A percentile compares a stretch with the other conserved stretches of the same genome.
Conservation (phyloP, 441 rosid species). For the Melastoma candidum region DNA sequence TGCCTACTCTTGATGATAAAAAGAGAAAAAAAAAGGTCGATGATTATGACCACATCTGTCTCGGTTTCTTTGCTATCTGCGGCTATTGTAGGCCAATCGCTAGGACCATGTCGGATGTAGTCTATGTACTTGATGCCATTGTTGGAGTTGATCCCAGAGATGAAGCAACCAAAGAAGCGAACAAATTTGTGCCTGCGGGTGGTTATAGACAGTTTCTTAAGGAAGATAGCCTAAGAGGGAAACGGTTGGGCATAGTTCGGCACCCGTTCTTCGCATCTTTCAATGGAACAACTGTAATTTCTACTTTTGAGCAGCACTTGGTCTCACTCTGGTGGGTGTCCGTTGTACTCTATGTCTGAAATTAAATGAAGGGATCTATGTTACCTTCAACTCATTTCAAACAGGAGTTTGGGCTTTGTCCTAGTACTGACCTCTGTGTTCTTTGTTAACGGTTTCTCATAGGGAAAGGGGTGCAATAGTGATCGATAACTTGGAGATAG, state of each 20-base stretch:
- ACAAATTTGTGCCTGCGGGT: constrained; percentile 17
- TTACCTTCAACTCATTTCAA: neutral
- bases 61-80: neutral
- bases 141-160: constrained; percentile 29
- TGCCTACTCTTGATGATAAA: no score
- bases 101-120: constrained; percentile 33
- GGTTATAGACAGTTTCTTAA: constrained; percentile 30
- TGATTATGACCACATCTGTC: neutral
- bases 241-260: constrained; percentile 15
- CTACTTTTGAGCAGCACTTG: constrained; percentile 20
- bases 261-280: neutral
- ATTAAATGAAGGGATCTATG: neutral
- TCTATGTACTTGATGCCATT: constrained; percentile 24
- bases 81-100: constrained; percentile 20
- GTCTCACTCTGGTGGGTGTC: constrained; percentile 9
- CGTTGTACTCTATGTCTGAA: neutral
- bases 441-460: neutral
- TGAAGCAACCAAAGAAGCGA: constrained; percentile 24
- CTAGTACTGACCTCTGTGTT: neutral
- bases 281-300: neutral
- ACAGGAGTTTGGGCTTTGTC: neutral
- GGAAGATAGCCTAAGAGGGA: constrained; percentile 15
- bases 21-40: no score
- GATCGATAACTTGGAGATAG: constrained; percentile 26
- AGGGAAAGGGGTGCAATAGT: constrained; percentile 25